Conservation (phyloP, 371 early-diverging fungal species). For the Entomophthora muscae region DNA sequence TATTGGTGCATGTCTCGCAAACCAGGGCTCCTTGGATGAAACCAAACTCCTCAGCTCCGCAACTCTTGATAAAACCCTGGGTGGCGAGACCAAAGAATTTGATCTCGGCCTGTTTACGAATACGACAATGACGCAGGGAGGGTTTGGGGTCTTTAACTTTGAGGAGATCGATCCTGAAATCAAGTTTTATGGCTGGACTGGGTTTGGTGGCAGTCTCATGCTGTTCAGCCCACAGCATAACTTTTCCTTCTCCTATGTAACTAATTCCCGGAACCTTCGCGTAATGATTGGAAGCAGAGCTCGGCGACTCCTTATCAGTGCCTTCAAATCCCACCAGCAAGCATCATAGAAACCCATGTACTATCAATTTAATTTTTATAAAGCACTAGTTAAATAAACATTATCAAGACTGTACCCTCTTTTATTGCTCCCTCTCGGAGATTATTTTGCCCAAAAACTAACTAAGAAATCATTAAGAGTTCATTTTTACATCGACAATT, state of each 20-base stretch:
- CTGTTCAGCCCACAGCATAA: constrained; percentile 29
- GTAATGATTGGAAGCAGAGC: constrained; percentile 8
- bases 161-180: not conserved
- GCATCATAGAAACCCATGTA: not conserved
- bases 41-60: not conserved
- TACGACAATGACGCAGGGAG: not conserved
- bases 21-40: not conserved
- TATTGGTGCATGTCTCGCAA: not conserved
- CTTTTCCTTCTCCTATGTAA: constrained; percentile 32
- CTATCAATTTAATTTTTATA: no score
- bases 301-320: not conserved
- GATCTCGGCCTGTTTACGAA: not conserved
- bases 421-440: no score
- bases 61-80: no score
- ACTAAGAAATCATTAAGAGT: no score
- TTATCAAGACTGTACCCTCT: no score
- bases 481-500: no score
- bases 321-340: not conserved
- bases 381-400: no score
- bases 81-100: no score
- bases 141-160: constrained; percentile 1
- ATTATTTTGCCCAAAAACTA: no score
- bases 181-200: constrained; percentile 29
- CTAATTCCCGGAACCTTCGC: constrained; percentile 16
- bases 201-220: constrained; percentile 32